Percentiles rank a stretch among this genome's conserved stretches.
These are phyloP conservation scores for Centrapalus pauciflorus DNA, from an alignment of 129 eudicot genomes.

Conservation along the genomic window DNA sequence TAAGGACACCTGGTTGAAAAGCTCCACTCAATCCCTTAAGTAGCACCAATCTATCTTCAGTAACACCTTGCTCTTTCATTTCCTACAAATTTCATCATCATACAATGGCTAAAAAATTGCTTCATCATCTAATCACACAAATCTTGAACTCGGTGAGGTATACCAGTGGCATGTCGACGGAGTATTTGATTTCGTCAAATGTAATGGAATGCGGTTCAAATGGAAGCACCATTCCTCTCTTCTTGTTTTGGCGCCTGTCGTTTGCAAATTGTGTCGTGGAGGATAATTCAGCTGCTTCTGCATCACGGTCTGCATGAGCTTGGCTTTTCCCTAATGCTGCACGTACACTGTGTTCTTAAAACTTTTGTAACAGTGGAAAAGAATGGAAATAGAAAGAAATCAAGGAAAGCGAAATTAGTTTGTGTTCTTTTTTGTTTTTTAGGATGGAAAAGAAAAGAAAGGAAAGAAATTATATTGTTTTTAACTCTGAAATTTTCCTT, in stretches of 20 bases:
- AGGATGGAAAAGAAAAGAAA: too few relatives aligned
- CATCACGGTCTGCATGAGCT: slow-evolving; percentile 18
- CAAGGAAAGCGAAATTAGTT: too few relatives aligned
- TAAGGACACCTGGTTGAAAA: slow-evolving; percentile 76
- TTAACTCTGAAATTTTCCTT: too few relatives aligned
- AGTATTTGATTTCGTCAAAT: slow-evolving; percentile 61
- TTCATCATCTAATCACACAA: background rate
- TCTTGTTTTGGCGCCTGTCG: slow-evolving; percentile 5
- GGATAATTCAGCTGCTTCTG: slow-evolving; percentile 22
- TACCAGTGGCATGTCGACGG: slow-evolving; percentile 89
- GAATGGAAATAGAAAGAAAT: too few relatives aligned
- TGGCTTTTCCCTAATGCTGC: slow-evolving; percentile 53
- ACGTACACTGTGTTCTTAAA: too few relatives aligned
- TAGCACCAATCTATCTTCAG: slow-evolving; percentile 58
- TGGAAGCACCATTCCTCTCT: slow-evolving; percentile 65
- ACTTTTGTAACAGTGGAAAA: too few relatives aligned
- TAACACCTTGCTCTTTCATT: slow-evolving; percentile 66
- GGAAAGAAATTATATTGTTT: too few relatives aligned
- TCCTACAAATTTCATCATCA: slow-evolving; percentile 48
- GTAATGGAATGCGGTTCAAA: slow-evolving; percentile 70
- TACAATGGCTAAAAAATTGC: background rate
- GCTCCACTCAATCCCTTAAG: slow-evolving; percentile 67
- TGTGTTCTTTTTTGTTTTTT: too few relatives aligned
- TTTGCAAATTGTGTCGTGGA: background rate
- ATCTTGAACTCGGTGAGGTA: background rate